phyloP scores from a whole-genome alignment of 225 moss, liverwort and hornwort genomes.

The Sphagnum tenellum region DNA sequence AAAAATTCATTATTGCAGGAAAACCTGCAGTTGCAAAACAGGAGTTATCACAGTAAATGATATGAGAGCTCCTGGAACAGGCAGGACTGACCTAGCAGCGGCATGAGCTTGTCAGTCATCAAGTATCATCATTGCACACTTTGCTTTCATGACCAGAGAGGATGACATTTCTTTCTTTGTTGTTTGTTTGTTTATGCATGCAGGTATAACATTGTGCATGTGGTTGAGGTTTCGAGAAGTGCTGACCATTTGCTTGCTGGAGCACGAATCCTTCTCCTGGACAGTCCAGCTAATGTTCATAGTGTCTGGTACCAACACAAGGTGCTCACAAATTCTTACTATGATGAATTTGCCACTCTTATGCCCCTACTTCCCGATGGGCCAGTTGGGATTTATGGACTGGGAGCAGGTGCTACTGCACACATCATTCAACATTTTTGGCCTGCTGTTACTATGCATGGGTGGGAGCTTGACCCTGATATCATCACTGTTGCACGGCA shows the following conservation, averaged over 20 bases:
- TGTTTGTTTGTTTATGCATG: background rate
- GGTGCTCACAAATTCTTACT: slow-evolving; percentile 75
- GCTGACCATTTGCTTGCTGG: slow-evolving; percentile 66
- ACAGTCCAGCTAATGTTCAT: slow-evolving; percentile 81
- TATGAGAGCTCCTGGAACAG: no score
- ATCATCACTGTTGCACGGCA: slow-evolving; percentile 58
- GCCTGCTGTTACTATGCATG: slow-evolving; percentile 47
- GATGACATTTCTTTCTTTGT: no score
- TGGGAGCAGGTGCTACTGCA: slow-evolving; percentile 70
- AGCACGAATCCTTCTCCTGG: slow-evolving; percentile 67
- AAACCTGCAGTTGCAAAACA: no score
- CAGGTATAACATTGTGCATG: slow-evolving; percentile 54
- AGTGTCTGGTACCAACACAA: slow-evolving; percentile 54
- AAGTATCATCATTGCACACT: no score
- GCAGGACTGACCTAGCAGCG: no score
- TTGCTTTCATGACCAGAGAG: no score
- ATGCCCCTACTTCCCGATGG: slow-evolving; percentile 68
- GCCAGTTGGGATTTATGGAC: slow-evolving; percentile 70
- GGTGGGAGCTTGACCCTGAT: slow-evolving; percentile 81
- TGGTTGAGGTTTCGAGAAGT: slow-evolving; percentile 48
- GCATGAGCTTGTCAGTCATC: no score
- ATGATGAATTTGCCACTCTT: slow-evolving; percentile 61
- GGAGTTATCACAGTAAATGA: no score
- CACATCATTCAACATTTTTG: slow-evolving; percentile 70
- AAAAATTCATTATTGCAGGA: no score